These are phyloP conservation scores for Colletotrichum horii DNA, from an alignment of 2,329 filamentous ascomycete genomes.

Conservation along the genomic window DNA sequence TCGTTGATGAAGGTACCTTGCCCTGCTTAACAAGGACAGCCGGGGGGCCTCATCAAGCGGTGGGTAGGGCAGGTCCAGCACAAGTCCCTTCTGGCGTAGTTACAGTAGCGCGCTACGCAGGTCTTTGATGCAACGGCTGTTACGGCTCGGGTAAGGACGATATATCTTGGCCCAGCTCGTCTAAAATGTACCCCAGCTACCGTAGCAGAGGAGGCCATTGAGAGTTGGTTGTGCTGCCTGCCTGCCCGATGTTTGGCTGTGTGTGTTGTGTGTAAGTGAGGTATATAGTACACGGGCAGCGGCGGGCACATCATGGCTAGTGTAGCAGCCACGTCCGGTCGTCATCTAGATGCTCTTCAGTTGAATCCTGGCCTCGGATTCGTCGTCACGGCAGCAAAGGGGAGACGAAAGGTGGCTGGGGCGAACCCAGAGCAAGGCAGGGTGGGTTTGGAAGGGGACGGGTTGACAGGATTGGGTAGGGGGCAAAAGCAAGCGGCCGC, in stretches of 20 bases:
- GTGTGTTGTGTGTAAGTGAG: background rate
- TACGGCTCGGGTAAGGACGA: background rate
- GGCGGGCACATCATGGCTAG: background rate
- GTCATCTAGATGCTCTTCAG: background rate
- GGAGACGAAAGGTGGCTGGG: background rate
- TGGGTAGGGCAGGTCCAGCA: background rate
- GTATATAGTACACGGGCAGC: background rate
- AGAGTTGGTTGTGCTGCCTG: background rate
- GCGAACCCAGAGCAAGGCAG: background rate
- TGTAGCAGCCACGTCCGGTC: background rate
- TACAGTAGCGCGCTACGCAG: background rate
- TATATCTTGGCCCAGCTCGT: background rate
- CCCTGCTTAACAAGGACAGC: background rate
- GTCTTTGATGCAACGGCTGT: background rate
- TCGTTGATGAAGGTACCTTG: background rate
- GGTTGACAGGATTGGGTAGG: background rate
- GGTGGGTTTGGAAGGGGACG: background rate
- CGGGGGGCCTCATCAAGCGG: background rate
- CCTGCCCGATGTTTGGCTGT: background rate
- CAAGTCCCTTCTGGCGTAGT: background rate
- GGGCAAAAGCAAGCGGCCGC: background rate
- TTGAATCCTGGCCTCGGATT: background rate
- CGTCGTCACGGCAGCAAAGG: background rate
- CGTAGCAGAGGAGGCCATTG: background rate
- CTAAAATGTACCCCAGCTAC: background rate